Percentiles rank a stretch among this genome's conserved stretches.
Evolutionary conservation across 805 yeast species (phyloP).

Genomic region (Candida patagonica): DNA sequence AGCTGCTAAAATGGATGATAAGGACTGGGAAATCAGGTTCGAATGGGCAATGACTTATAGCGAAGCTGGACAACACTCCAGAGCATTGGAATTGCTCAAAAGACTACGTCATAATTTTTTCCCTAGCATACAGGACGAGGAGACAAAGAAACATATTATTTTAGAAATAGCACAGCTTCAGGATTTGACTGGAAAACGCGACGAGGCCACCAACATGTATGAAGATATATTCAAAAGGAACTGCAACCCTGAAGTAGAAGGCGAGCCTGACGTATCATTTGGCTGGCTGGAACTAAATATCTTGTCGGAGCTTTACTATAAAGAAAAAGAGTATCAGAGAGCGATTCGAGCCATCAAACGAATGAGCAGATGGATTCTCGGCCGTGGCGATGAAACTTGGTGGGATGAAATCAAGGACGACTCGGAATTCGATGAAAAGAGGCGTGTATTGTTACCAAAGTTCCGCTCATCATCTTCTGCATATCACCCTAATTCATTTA

Average conservation of each 20-base stretch:
- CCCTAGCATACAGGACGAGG: slow-evolving; percentile 3
- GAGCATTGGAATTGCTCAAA: slow-evolving; percentile 21
- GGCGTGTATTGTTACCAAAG: slow-evolving; percentile 23
- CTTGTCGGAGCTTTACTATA: slow-evolving; percentile 67
- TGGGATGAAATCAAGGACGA: slow-evolving; percentile 65
- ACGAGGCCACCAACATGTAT: slow-evolving; percentile 69
- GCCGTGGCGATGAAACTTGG: slow-evolving; percentile 51
- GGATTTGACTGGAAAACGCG: slow-evolving; percentile 44
- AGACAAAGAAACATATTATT: slow-evolving; percentile 7
- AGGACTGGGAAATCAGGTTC: slow-evolving; percentile 72
- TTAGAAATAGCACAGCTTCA: slow-evolving; percentile 25
- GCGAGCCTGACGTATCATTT: slow-evolving; percentile 32
- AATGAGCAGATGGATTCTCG: slow-evolving; percentile 77
- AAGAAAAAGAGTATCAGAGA: slow-evolving; percentile 50
- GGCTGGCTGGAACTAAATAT: slow-evolving; percentile 88
- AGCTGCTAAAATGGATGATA: slow-evolving; percentile 80
- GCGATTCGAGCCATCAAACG: slow-evolving; percentile 60
- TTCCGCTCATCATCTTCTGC: slow-evolving; percentile 5
- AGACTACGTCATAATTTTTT: slow-evolving; percentile 14
- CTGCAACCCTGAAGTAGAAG: slow-evolving; percentile 24
- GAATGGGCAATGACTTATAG: slow-evolving; percentile 42
- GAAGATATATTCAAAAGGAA: slow-evolving; percentile 54
- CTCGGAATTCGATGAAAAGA: slow-evolving; percentile 72
- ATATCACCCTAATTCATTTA: slow-evolving; percentile 21
- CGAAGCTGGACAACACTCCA: slow-evolving; percentile 19